Base-by-base conservation (phyloP, 352 stramenopile genomes). In the Globisporangium solare region DNA sequence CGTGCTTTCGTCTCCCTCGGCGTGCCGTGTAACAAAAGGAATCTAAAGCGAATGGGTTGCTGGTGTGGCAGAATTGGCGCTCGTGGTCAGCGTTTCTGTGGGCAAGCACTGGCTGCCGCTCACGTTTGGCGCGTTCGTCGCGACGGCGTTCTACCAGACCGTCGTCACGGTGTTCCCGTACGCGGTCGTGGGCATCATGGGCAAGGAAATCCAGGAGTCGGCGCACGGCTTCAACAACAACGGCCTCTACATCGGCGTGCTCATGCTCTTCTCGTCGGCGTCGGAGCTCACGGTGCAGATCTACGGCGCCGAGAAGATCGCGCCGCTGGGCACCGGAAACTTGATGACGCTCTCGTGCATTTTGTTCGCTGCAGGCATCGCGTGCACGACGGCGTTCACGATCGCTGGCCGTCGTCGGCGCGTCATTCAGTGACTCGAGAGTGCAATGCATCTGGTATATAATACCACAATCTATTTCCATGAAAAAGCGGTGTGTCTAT, bases 111-210 rank as follows among this genome's bases (percentile, higher is more conserved):
- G 65, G 58, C 66, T 81, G 20, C 56, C 67, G 14, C 57, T 79
- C 24, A 76, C 82, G 10, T 83, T 88, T 56, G 60, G 63, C 11
- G 64, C 75, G 42, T 89, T 89, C 47, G 64, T 89, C 10, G 52
- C 60, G 42, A 79, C 76, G 1, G 75, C 66, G 0, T 85, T 85
- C 47, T 92, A 89, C 54, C 81, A 83, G 51, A 73, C 76, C 0
- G 76, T 85, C 17, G 73, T 84, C 40, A 69, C 67, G 35, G 74
- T 92, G 22, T 89, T 92, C 48, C 79, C 82, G 20, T 92, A 88
- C 68, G 79, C 82, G 4, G 74, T 92, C 27, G 82, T 92, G 18
- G 82, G 82, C 8, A 88, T 92, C 53, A 83, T 92, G 74, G 76
- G 79, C 67, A 89, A 88, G 59, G 68, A 88, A 56, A 81, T 89